Percentiles rank a stretch among this genome's conserved stretches.
These are phyloP conservation scores for Xylaria sp. DNA, from an alignment of 2,329 filamentous ascomycete genomes.

Conservation along the genomic window DNA sequence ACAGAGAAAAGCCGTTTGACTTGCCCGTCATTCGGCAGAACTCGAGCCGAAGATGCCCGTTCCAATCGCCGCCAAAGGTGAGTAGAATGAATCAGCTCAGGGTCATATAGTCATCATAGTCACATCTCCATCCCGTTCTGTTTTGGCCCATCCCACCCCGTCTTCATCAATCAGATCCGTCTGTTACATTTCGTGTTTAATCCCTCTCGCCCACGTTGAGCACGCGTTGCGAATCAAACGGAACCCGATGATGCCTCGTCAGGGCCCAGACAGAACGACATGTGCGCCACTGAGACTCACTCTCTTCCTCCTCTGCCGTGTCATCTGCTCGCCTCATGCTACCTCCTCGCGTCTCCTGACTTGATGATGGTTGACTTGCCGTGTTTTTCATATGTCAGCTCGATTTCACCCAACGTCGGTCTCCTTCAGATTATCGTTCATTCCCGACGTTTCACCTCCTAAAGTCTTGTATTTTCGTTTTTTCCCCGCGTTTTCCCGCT, in stretches of 20 bases:
- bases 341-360: background rate
- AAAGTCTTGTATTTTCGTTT: background rate
- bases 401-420: background rate
- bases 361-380: background rate
- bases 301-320: constrained; percentile 1
- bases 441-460: background rate
- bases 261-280: constrained; percentile 4
- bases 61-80: constrained; percentile 36
- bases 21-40: constrained; percentile 2
- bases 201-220: constrained; percentile 21
- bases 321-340: background rate
- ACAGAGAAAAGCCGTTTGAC: constrained; percentile 1
- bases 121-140: too few relatives aligned
- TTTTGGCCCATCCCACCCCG: constrained; percentile 5
- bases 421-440: background rate
- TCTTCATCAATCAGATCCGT: background rate
- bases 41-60: constrained; percentile 31
- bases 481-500: background rate
- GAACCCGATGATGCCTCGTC: constrained; percentile 24
- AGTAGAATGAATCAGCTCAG: constrained; percentile 17
- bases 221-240: constrained; percentile 23
- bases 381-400: background rate
- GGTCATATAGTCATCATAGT: too few relatives aligned
- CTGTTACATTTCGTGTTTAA: background rate
- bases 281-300: background rate